Percentiles rank a stretch among this genome's conserved stretches.
Evolutionary conservation across 2,329 filamentous ascomycete genomes (phyloP).

Genomic region (Pestalotiopsis sp.): DNA sequence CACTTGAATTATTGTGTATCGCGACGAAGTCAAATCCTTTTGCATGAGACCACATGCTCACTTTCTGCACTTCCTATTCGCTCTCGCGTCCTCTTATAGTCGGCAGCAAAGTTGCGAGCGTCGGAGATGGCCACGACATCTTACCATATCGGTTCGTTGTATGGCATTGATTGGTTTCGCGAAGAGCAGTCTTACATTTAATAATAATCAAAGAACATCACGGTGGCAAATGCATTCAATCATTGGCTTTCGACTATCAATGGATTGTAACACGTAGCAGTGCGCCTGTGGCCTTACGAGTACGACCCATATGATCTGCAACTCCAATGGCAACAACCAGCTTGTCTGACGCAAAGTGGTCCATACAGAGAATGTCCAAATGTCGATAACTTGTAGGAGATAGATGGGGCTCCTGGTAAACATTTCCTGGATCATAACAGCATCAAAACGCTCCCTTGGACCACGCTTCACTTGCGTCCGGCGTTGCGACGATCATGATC

Average conservation of each 20-base stretch:
- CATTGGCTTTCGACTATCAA: background rate
- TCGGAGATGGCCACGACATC: background rate
- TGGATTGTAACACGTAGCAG: background rate
- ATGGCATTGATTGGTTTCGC: background rate
- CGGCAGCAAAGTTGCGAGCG: background rate
- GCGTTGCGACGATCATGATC: no score
- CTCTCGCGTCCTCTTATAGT: background rate
- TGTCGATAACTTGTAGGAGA: background rate
- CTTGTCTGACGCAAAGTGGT: background rate
- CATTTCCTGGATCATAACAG: no score
- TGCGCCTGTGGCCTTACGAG: background rate
- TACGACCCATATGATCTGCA: background rate
- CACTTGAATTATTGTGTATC: background rate
- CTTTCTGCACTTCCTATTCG: background rate
- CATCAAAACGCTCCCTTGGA: no score
- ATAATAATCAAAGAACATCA: background rate
- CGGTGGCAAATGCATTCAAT: background rate
- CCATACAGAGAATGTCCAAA: background rate
- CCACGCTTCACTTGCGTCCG: no score
- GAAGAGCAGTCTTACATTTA: background rate
- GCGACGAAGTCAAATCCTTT: background rate
- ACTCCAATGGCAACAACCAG: background rate
- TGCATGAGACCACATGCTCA: background rate
- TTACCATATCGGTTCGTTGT: background rate
- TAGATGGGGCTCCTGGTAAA: background rate